Percentiles rank a stretch among this genome's conserved stretches.
Conservation (phyloP, 2,329 filamentous ascomycete species). For the Coccinonectria pachysandricola region DNA sequence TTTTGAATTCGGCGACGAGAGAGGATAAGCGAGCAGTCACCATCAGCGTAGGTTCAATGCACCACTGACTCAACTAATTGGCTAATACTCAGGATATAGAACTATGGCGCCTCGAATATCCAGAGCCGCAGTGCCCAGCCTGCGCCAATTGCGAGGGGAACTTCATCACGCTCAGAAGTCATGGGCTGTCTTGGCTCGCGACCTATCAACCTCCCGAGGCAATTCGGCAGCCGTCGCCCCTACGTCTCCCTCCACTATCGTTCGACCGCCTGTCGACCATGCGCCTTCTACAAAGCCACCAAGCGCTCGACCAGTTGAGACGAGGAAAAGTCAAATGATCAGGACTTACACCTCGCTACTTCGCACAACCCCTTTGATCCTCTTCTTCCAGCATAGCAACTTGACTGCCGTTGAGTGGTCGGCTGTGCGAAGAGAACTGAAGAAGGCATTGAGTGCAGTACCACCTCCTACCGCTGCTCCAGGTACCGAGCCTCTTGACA, state of each 20-base stretch:
- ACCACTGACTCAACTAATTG: no score
- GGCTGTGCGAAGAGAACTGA: slow-evolving; percentile 33
- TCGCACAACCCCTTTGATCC: slow-evolving; percentile 71
- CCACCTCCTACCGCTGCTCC: slow-evolving; percentile 18
- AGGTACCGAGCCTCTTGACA: slow-evolving; percentile 26
- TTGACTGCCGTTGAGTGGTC: slow-evolving; percentile 56
- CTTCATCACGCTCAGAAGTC: slow-evolving; percentile 7
- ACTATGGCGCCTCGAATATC: slow-evolving; percentile 17
- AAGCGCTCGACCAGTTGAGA: slow-evolving; percentile 75
- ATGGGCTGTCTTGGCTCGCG: slow-evolving; percentile 13
- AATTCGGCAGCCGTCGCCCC: slow-evolving; percentile 17
- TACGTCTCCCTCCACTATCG: slow-evolving; percentile 8
- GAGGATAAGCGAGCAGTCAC: slow-evolving; percentile 5
- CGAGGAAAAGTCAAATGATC: slow-evolving; percentile 79
- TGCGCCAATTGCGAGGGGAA: slow-evolving; percentile 16
- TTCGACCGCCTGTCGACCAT: slow-evolving; percentile 34
- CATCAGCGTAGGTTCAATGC: slow-evolving; percentile 6
- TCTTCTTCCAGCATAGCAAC: slow-evolving; percentile 69
- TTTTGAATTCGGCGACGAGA: slow-evolving; percentile 10
- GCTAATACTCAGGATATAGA: slow-evolving; percentile 3
- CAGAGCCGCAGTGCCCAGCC: slow-evolving; percentile 10
- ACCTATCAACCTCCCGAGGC: slow-evolving; percentile 18
- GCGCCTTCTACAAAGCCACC: slow-evolving; percentile 68
- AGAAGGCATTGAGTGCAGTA: slow-evolving; percentile 33
- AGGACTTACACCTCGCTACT: slow-evolving; percentile 82